Evolutionary conservation across 768 basidiomycete genomes (phyloP), one percentile per base, ranked within the genome.

Genomic region (Lanmaoa pseudosensibilis): DNA sequence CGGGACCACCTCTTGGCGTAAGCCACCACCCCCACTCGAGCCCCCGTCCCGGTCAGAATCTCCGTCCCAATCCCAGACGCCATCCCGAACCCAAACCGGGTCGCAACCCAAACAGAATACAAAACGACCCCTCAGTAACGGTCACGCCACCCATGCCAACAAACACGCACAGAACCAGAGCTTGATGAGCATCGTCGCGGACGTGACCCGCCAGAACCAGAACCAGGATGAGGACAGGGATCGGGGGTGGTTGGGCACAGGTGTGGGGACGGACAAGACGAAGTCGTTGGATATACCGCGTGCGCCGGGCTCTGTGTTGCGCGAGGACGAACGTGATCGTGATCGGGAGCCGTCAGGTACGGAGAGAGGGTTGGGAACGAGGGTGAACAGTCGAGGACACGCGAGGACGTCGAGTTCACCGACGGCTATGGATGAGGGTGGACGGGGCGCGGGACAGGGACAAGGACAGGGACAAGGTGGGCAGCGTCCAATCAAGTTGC

Each of bases 111-210:
- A 60, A 32, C 52, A 46, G 9, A 33, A 23, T 8, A n/a, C 43
- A 5, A 62, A 32, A 52, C 50, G 43, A 11, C 41, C 46, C 0
- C 18, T 46, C 11, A 16, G 30, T 15, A 69, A 69, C 3, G 63
- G 70, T 6, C 64, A 51, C 11, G 39, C 51, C 19, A 15, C 38
- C 9, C 56, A 57, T 10, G 23, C n/a, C 5, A n/a, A 43, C 45
- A 60, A 60, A 18, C 55, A 48, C 16, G 43, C 16, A 3, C 55
- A 50, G 10, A 66, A 57, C 19, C 63, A 63, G 39, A 86, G 80
- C 41, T 69, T 88, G 65, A 84, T 89, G 85, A 83, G 81, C 62
- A 83, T 90, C 59, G 83, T 90, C 10, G 86, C 88, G 63, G 80
- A 76, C 54, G 82, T 88, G 44, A 69, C 84, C 25, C 72, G 72